Conservation (phyloP, 208 protist genomes). For the Entamoeba invadens region DNA sequence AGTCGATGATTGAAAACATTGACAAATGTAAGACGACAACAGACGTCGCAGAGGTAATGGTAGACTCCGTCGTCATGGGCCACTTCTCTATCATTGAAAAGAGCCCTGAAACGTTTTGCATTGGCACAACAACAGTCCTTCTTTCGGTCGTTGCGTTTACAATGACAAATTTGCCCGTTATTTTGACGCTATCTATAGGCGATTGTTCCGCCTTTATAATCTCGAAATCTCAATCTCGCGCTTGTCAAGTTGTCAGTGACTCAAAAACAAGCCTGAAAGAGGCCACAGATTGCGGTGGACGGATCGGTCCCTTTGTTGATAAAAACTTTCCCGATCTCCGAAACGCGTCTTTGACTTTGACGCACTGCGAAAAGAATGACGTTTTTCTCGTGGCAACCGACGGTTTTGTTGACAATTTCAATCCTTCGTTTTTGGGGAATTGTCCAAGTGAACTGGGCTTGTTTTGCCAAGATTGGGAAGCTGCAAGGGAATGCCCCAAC, state of each 20-base stretch:
- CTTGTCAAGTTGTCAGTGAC: neutral
- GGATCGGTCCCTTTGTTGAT: neutral
- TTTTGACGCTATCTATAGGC: neutral
- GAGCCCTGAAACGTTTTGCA: neutral
- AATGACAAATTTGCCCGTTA: neutral
- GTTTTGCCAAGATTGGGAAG: neutral
- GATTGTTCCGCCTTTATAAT: neutral
- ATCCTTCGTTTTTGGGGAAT: neutral
- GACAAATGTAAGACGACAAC: neutral
- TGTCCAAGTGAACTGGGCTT: neutral
- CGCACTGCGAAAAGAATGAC: neutral
- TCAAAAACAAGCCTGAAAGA: neutral
- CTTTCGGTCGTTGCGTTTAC: neutral
- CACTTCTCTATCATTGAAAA: neutral
- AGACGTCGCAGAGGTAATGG: neutral
- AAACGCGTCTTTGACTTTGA: neutral
- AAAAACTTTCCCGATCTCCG: neutral
- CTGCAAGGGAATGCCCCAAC: neutral
- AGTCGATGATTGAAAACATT: neutral
- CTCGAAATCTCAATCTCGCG: neutral
- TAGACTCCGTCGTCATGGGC: neutral
- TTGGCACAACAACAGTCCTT: neutral
- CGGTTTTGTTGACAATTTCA: constrained; percentile 1
- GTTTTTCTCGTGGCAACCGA: neutral
- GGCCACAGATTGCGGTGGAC: neutral